Percentiles rank a stretch among this genome's conserved stretches.
phyloP scores from a whole-genome alignment of 306 rosid genomes.

The Vigna nakashimae region DNA sequence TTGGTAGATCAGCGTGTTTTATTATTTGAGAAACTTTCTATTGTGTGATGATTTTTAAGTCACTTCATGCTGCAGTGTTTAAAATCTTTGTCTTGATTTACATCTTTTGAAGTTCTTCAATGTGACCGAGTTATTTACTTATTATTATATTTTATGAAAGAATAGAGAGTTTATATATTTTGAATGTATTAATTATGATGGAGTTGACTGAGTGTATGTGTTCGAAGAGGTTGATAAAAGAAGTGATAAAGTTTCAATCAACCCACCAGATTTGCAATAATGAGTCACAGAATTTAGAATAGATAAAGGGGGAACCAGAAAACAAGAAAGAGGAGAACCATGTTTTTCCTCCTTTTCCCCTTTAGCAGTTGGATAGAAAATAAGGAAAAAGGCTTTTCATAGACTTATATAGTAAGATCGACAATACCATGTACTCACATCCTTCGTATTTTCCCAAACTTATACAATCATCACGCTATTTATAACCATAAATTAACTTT shows the following conservation, averaged over 20 bases:
- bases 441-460: neutral
- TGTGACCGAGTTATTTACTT: neutral
- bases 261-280: slow-evolving; percentile 40
- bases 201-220: slow-evolving; percentile 34
- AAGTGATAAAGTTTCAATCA: slow-evolving; percentile 32
- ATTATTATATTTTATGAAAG: neutral
- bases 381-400: neutral
- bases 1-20: neutral
- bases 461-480: neutral
- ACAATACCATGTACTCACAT: neutral
- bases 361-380: slow-evolving; percentile 4
- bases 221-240: slow-evolving; percentile 25
- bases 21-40: neutral
- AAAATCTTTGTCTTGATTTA: neutral
- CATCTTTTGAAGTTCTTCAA: neutral
- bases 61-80: neutral
- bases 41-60: neutral
- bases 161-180: neutral
- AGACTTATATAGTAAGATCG: slow-evolving; percentile 1
- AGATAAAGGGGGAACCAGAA: slow-evolving; percentile 41
- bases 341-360: slow-evolving; percentile 16
- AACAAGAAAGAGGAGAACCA: slow-evolving; percentile 33
- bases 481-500: neutral
- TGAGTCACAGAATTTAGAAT: slow-evolving; percentile 34
- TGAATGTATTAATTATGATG: neutral